Percentiles rank a stretch among this genome's conserved stretches.
Conservation (phyloP, 352 stramenopile genomes). For the Globisporangium mamillatum region DNA sequence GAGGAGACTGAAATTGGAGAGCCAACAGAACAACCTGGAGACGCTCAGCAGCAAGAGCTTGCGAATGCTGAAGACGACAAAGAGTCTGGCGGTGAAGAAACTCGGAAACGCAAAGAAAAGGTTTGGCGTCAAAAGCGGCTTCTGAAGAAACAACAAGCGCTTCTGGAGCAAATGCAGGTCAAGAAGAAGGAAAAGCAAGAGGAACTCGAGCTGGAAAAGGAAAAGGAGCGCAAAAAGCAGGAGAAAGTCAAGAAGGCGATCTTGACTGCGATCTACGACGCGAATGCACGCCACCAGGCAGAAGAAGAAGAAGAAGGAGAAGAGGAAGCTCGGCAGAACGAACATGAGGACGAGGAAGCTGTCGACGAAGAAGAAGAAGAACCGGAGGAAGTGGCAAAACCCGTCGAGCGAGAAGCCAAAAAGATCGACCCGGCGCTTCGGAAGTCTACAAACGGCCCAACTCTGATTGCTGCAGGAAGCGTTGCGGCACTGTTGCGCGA, state of each 20-base stretch:
- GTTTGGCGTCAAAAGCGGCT: constrained; percentile 42
- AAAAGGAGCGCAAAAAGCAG: constrained; percentile 46
- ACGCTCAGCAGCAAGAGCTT: constrained; percentile 9
- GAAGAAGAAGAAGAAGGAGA: constrained; percentile 30
- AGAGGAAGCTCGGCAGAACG: background rate
- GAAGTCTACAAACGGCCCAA: constrained; percentile 4
- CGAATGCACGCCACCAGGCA: constrained; percentile 27
- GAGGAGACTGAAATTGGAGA: constrained; percentile 23
- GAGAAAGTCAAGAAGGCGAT: constrained; percentile 55
- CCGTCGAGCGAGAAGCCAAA: background rate
- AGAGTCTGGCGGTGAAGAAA: constrained; percentile 17
- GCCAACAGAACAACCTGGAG: background rate
- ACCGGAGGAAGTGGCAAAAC: background rate
- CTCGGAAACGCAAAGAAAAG: constrained; percentile 32
- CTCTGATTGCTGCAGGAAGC: background rate
- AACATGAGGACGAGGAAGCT: constrained; percentile 10
- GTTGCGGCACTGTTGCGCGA: constrained; percentile 5
- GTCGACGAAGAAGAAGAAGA: background rate
- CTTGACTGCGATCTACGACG: constrained; percentile 52
- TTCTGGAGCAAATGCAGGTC: constrained; percentile 45
- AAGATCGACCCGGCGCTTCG: background rate
- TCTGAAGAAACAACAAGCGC: constrained; percentile 55
- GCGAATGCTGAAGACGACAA: constrained; percentile 20
- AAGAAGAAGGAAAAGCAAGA: constrained; percentile 56
- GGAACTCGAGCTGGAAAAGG: constrained; percentile 44